Percentiles rank a stretch among this genome's conserved stretches.
Evolutionary conservation across 2,329 filamentous ascomycete genomes (phyloP).

Genomic region (Clonostachys chloroleuca): DNA sequence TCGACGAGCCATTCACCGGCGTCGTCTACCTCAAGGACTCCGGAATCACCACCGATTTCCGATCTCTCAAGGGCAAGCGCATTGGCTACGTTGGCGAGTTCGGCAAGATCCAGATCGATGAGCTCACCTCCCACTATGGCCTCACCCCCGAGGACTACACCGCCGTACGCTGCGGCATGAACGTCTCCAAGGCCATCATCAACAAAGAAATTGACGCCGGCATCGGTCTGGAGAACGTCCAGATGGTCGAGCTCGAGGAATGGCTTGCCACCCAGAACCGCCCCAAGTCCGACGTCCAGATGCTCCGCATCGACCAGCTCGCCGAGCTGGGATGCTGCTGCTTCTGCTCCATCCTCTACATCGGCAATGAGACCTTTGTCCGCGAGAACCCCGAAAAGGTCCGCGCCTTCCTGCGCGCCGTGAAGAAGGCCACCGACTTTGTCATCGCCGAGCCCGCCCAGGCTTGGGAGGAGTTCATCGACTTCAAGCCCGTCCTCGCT

Average conservation of each 20-base stretch:
- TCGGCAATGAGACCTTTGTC: slow-evolving; percentile 70
- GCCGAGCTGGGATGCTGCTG: slow-evolving; percentile 79
- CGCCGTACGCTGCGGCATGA: slow-evolving; percentile 76
- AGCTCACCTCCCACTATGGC: slow-evolving; percentile 73
- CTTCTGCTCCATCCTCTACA: slow-evolving; percentile 80
- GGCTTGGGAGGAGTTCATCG: slow-evolving; percentile 66
- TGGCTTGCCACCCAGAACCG: slow-evolving; percentile 64
- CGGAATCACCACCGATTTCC: slow-evolving; percentile 72
- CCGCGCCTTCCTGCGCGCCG: slow-evolving; percentile 63
- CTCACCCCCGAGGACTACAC: slow-evolving; percentile 72
- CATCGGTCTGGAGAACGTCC: slow-evolving; percentile 74
- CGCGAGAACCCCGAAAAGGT: slow-evolving; percentile 62
- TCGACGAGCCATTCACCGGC: slow-evolving; percentile 77
- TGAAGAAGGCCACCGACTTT: slow-evolving; percentile 71
- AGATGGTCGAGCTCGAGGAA: slow-evolving; percentile 78
- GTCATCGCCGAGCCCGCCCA: slow-evolving; percentile 58
- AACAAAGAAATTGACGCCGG: slow-evolving; percentile 69
- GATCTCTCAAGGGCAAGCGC: slow-evolving; percentile 68
- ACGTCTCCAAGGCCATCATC: slow-evolving; percentile 74
- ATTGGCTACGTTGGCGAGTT: slow-evolving; percentile 81
- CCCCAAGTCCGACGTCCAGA: slow-evolving; percentile 64
- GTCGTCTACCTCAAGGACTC: slow-evolving; percentile 72
- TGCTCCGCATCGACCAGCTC: slow-evolving; percentile 78
- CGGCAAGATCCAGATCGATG: slow-evolving; percentile 80
- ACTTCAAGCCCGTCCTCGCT: slow-evolving; percentile 68